phyloP scores from a whole-genome alignment of 148 eudicot species.

The Chenopodium berlandieri region DNA sequence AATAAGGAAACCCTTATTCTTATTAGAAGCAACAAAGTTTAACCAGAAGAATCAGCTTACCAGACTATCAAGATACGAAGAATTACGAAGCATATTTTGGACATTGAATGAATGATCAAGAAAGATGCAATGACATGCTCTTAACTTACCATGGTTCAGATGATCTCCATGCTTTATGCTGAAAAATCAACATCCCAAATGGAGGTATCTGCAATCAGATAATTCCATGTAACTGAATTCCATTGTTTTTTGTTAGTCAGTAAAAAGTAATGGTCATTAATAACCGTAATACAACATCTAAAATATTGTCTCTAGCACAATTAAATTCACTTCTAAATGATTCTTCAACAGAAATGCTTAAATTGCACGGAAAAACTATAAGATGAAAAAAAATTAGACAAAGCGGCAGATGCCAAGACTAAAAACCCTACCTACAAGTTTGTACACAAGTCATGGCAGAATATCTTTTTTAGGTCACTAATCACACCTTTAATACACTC shows the following conservation, averaged over 20 bases:
- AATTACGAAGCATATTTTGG: not conserved
- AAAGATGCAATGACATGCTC: not conserved
- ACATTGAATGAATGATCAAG: not conserved
- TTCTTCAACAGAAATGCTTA: not conserved
- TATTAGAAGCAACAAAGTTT: not conserved
- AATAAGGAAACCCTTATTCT: not conserved
- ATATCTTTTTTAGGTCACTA: too few species aligned
- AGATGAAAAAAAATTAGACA: not conserved
- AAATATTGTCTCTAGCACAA: not conserved
- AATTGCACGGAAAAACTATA: not conserved
- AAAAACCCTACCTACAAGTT: too few species aligned
- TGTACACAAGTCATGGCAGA: too few species aligned
- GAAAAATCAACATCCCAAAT: constrained; percentile 2
- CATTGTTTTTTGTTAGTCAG: not conserved
- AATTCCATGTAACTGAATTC: not conserved
- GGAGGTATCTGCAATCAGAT: constrained; percentile 12
- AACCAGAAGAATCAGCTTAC: not conserved
- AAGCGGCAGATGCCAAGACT: not conserved
- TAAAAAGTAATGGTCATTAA: too few species aligned
- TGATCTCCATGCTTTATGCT: not conserved
- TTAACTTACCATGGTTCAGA: constrained; percentile 2
- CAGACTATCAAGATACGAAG: not conserved
- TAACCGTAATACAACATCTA: too few species aligned
- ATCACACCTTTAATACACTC: not conserved
- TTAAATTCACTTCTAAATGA: too few species aligned